A percentile compares a stretch with the other conserved stretches of the same genome.
Conservation (phyloP, 805 yeast genomes). For the Suhomyces sp. region DNA sequence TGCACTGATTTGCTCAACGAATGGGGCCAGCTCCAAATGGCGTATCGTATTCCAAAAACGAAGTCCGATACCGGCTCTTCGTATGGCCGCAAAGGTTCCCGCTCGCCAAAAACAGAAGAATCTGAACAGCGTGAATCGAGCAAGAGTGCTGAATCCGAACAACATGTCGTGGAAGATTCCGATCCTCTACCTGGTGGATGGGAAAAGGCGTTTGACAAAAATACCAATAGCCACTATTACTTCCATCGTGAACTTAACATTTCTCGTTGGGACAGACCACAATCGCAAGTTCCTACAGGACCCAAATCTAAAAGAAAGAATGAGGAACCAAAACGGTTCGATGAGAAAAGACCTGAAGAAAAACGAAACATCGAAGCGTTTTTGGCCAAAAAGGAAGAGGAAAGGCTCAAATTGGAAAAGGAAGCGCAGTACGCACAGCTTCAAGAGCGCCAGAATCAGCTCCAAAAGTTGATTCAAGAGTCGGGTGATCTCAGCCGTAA, state of each 20-base stretch:
- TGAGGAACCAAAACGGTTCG: not conserved
- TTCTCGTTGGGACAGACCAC: conserved; percentile 64
- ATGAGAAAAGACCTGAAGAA: not conserved
- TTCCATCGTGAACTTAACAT: conserved; percentile 47
- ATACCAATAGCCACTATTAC: conserved; percentile 48
- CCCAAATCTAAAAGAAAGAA: conserved; percentile 16
- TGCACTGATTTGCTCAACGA: conserved; percentile 50
- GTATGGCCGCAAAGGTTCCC: conserved; percentile 19
- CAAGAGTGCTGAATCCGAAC: not conserved
- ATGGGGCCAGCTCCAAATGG: conserved; percentile 77
- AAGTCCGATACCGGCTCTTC: conserved; percentile 8
- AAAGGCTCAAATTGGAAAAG: conserved; percentile 28
- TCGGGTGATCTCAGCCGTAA: conserved; percentile 16
- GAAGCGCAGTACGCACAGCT: conserved; percentile 32
- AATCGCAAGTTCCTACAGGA: conserved; percentile 29
- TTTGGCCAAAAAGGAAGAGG: conserved; percentile 33
- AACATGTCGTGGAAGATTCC: not conserved
- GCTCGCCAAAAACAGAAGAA: conserved; percentile 10
- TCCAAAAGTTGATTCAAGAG: conserved; percentile 35
- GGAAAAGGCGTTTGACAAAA: conserved; percentile 54
- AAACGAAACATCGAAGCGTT: not conserved
- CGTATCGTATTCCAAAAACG: conserved; percentile 79
- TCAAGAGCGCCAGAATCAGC: conserved; percentile 31
- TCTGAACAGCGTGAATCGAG: conserved; percentile 11
- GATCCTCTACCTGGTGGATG: conserved; percentile 58